Evolutionary conservation across 1,284 basidiomycete genomes (phyloP).

Genomic region (Trichosporon sp.): DNA sequence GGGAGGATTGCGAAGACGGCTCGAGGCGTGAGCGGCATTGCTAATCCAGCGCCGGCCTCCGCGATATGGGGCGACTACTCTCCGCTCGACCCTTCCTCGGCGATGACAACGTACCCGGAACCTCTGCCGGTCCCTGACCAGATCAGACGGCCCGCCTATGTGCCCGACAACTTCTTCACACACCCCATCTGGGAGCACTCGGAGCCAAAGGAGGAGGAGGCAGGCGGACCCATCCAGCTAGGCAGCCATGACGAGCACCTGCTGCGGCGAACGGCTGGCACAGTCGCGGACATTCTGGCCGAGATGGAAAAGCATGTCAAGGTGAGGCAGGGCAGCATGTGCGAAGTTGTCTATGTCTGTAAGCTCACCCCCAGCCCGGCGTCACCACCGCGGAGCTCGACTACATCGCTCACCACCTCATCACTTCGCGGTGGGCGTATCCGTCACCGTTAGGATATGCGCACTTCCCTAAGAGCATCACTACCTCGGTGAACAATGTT

Average conservation of each 20-base stretch:
- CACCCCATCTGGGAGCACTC: constrained; percentile 51
- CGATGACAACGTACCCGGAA: constrained; percentile 33
- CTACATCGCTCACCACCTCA: constrained; percentile 62
- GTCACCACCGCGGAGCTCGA: constrained; percentile 71
- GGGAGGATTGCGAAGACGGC: too few species aligned
- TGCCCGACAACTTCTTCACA: constrained; percentile 42
- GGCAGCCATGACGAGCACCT: constrained; percentile 57
- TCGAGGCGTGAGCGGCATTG: neutral
- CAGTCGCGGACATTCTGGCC: constrained; percentile 60
- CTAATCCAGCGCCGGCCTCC: neutral
- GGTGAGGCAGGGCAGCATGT: constrained; percentile 48
- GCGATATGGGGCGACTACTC: constrained; percentile 10
- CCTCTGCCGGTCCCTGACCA: constrained; percentile 57
- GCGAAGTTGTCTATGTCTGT: neutral
- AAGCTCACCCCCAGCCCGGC: constrained; percentile 56
- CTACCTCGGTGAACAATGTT: constrained; percentile 72
- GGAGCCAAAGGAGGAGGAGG: constrained; percentile 39
- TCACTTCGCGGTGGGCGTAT: constrained; percentile 66
- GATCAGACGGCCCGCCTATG: constrained; percentile 62
- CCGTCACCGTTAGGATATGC: constrained; percentile 79
- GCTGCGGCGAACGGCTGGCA: constrained; percentile 57
- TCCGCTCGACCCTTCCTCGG: constrained; percentile 25
- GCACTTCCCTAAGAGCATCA: constrained; percentile 78
- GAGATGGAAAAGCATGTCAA: constrained; percentile 57
- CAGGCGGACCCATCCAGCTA: constrained; percentile 51